Evolutionary conservation across 2,329 filamentous ascomycete genomes (phyloP).

Genomic region (Phyllosticta citrichinensis): DNA sequence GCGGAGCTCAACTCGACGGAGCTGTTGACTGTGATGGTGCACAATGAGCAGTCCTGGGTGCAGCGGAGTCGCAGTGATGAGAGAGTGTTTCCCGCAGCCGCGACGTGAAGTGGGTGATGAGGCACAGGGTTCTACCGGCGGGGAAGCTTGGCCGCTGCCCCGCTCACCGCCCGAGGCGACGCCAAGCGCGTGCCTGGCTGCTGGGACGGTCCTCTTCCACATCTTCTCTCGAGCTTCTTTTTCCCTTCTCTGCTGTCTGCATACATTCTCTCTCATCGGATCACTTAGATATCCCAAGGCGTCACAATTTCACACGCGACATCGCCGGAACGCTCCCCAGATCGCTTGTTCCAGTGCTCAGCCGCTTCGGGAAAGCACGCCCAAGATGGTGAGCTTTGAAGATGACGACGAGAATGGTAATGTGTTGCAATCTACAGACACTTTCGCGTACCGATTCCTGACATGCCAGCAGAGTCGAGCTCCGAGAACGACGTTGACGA

Average conservation of each 20-base stretch:
- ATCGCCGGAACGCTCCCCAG: neutral
- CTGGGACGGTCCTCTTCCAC: neutral
- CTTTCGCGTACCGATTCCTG: neutral
- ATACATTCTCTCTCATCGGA: neutral
- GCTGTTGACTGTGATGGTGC: too few relatives aligned
- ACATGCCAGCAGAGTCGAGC: conserved; percentile 26
- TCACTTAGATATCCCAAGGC: too few relatives aligned
- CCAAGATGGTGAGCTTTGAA: conserved; percentile 30
- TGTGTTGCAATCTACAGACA: conserved; percentile 16
- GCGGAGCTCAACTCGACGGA: too few relatives aligned
- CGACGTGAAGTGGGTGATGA: neutral
- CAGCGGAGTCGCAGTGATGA: too few relatives aligned
- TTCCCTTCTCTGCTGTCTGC: neutral
- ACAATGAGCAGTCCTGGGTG: too few relatives aligned
- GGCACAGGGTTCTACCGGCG: neutral
- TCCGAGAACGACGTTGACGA: conserved; percentile 36
- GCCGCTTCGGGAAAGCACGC: neutral
- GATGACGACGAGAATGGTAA: conserved; percentile 36
- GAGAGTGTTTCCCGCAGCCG: too few relatives aligned
- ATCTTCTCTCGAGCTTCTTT: neutral
- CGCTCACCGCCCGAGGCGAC: neutral
- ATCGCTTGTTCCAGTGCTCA: neutral
- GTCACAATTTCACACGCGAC: neutral
- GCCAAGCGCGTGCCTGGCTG: neutral
- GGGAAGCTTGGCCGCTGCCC: neutral